These are phyloP conservation scores for Apostasia ramifera DNA, from an alignment of 106 monocot genomes.

Conservation along the genomic window DNA sequence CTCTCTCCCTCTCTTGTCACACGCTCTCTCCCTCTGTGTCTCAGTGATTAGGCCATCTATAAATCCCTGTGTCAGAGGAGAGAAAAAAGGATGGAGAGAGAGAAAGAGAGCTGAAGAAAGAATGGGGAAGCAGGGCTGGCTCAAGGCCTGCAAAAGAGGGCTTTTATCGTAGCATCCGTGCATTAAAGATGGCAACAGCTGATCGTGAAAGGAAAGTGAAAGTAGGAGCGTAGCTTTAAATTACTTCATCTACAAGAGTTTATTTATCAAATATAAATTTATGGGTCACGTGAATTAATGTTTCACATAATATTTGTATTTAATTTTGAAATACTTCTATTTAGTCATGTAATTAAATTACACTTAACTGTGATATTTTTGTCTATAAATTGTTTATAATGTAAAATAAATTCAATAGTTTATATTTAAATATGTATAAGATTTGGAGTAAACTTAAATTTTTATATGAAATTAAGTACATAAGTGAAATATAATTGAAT, in stretches of 20 bases:
- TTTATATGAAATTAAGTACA: no score
- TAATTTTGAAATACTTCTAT: no score
- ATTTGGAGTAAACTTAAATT: no score
- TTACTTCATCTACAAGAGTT: slow-evolving; percentile 7
- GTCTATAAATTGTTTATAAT: no score
- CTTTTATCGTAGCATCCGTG: slow-evolving; percentile 10
- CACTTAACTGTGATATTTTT: no score
- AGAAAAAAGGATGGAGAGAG: not conserved
- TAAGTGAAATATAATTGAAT: no score
- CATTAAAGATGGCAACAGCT: slow-evolving; percentile 9
- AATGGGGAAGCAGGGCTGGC: slow-evolving; percentile 4
- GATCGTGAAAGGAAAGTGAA: slow-evolving; percentile 8
- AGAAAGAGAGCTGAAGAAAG: not conserved
- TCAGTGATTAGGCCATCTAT: not conserved
- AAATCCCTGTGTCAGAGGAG: not conserved
- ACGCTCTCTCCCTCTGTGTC: not conserved
- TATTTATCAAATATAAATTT: no score
- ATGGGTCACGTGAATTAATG: no score
- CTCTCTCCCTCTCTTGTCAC: not conserved
- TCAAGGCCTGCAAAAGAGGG: slow-evolving; percentile 6
- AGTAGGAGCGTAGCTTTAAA: slow-evolving; percentile 6
- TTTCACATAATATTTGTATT: no score
- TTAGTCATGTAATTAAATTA: no score
- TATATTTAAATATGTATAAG: no score
- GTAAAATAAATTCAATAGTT: no score